Evolutionary conservation across 176 grass and related monocot genomes (phyloP).

Genomic region (Oryza glumipatula): DNA sequence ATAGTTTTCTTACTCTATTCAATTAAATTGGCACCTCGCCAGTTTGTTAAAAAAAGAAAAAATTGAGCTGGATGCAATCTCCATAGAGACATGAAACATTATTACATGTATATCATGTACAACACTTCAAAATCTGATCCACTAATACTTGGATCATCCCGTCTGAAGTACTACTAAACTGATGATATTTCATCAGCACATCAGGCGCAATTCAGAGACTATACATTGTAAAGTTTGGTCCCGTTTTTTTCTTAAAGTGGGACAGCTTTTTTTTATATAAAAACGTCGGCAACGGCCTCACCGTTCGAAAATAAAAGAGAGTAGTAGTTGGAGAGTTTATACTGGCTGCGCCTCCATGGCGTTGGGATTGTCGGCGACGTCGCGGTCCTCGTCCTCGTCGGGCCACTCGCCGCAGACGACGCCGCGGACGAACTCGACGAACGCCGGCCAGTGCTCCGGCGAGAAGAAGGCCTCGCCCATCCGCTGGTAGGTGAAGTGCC

Average conservation of each 20-base stretch:
- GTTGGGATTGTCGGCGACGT: not conserved
- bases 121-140: conserved; percentile 25
- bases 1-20: too few relatives aligned
- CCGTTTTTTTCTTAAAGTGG: too few relatives aligned
- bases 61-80: not conserved
- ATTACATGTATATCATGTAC: not conserved
- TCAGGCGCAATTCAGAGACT: too few relatives aligned
- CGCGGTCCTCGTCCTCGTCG: conserved; percentile 47
- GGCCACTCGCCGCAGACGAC: conserved; percentile 52
- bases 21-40: too few relatives aligned
- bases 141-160: conserved; percentile 31
- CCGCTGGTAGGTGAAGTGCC: conserved; percentile 67
- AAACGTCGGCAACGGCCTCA: too few relatives aligned
- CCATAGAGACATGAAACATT: not conserved
- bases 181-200: not conserved
- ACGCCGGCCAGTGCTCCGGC: conserved; percentile 84
- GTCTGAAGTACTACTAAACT: not conserved
- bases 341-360: conserved; percentile 40
- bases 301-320: too few relatives aligned
- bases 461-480: conserved; percentile 88
- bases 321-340: too few relatives aligned
- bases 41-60: too few relatives aligned
- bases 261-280: too few relatives aligned
- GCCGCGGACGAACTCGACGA: conserved; percentile 68
- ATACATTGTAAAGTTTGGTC: too few relatives aligned